Percentiles rank a stretch among this genome's conserved stretches.
phyloP scores from a whole-genome alignment of 2,329 filamentous ascomycete genomes.

The Emmonsia crescens region DNA sequence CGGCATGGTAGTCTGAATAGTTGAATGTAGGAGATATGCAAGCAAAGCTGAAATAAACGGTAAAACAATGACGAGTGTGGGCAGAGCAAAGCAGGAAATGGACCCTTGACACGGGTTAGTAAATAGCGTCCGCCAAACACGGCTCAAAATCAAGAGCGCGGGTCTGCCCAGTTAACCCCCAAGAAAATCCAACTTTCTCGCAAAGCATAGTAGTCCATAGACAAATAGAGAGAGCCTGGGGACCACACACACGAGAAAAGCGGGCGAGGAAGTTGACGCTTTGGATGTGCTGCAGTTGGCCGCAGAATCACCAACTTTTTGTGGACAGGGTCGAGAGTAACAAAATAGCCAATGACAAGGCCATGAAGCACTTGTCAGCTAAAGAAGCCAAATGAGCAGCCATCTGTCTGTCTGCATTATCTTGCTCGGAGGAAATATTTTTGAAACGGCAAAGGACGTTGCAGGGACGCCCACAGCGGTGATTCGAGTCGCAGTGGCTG shows the following conservation, averaged over 20 bases:
- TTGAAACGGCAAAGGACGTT: background rate
- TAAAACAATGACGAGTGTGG: background rate
- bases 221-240: background rate
- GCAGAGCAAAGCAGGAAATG: background rate
- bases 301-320: background rate
- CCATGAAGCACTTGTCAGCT: background rate
- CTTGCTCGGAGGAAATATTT: background rate
- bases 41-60: background rate
- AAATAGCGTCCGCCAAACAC: background rate
- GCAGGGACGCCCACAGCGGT: background rate
- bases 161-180: background rate
- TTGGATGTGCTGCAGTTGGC: background rate
- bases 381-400: too few relatives aligned
- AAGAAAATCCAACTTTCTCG: background rate
- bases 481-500: background rate
- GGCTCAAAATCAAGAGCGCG: background rate
- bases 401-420: too few relatives aligned
- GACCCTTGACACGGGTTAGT: background rate
- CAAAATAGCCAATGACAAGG: background rate
- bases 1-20: background rate
- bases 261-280: background rate
- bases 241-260: background rate
- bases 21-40: background rate
- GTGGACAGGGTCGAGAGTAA: background rate
- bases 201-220: background rate